Percentiles rank a stretch among this genome's conserved stretches.
These are phyloP conservation scores for Coniella vitis DNA, from an alignment of 2,329 filamentous ascomycete genomes.

Conservation along the genomic window DNA sequence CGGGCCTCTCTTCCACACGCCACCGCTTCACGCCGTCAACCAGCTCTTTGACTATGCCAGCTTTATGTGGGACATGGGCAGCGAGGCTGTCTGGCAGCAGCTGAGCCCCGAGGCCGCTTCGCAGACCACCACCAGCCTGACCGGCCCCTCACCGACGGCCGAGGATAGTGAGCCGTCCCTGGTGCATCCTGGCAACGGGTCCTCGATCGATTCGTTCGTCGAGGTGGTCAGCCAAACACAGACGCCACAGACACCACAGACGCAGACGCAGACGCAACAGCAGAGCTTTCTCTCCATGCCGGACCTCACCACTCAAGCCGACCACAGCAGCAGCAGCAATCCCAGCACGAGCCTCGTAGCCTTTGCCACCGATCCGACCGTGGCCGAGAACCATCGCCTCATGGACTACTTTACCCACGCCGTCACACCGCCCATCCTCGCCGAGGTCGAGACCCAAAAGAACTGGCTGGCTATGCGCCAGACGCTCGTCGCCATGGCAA, in stretches of 20 bases:
- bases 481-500: slow-evolving; percentile 40
- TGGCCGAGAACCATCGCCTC: slow-evolving; percentile 30
- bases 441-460: slow-evolving; percentile 45
- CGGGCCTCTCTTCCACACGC: slow-evolving; percentile 6
- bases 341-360: slow-evolving; percentile 17
- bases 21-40: slow-evolving; percentile 25
- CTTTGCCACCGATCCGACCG: slow-evolving; percentile 16
- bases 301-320: background rate
- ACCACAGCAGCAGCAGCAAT: slow-evolving; percentile 20
- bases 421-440: slow-evolving; percentile 45
- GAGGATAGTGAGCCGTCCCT: background rate
- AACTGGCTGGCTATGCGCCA: slow-evolving; percentile 44
- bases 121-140: background rate
- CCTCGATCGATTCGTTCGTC: too few species aligned
- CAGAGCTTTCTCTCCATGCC: background rate
- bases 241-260: too few species aligned
- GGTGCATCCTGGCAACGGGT: background rate
- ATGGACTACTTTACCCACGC: slow-evolving; percentile 43
- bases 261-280: too few species aligned
- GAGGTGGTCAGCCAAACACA: too few species aligned
- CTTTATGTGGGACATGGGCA: slow-evolving; percentile 38
- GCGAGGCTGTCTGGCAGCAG: slow-evolving; percentile 28
- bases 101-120: slow-evolving; percentile 16
- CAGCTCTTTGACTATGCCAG: slow-evolving; percentile 41
- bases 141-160: background rate